phyloP scores from a whole-genome alignment of 306 rosid species.

The Lathyrus aphaca region DNA sequence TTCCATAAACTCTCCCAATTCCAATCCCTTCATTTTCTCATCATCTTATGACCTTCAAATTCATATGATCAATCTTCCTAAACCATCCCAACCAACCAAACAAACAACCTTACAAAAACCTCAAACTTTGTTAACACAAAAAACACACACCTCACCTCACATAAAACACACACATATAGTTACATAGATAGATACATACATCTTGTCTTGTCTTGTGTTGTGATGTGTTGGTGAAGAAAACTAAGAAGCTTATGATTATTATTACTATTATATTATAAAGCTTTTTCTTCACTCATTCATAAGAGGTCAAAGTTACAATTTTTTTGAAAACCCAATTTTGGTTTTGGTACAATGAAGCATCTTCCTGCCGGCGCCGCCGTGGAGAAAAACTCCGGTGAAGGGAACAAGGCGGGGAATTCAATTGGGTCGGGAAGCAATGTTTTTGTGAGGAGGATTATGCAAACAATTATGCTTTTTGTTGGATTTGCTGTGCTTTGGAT shows the following conservation, averaged over 20 bases:
- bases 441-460: slow-evolving; percentile 25
- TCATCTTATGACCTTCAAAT: neutral
- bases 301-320: neutral
- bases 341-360: slow-evolving; percentile 41
- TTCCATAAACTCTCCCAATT: neutral
- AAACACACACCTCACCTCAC: neutral
- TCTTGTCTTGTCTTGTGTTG: neutral
- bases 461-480: slow-evolving; percentile 26
- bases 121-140: slow-evolving; percentile 16
- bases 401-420: slow-evolving; percentile 24
- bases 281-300: neutral
- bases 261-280: neutral
- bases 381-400: neutral
- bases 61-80: slow-evolving; percentile 9
- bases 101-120: slow-evolving; percentile 19
- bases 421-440: slow-evolving; percentile 31
- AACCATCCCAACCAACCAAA: neutral
- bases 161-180: neutral
- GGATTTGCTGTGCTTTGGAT: slow-evolving; percentile 45
- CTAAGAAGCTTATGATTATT: slow-evolving; percentile 27
- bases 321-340: slow-evolving; percentile 19
- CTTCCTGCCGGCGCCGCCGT: slow-evolving; percentile 9
- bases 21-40: slow-evolving; percentile 3
- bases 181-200: neutral
- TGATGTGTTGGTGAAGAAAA: slow-evolving; percentile 36